Evolutionary conservation across 2,329 filamentous ascomycete genomes (phyloP).

Genomic region (Periconia macrospinosa): DNA sequence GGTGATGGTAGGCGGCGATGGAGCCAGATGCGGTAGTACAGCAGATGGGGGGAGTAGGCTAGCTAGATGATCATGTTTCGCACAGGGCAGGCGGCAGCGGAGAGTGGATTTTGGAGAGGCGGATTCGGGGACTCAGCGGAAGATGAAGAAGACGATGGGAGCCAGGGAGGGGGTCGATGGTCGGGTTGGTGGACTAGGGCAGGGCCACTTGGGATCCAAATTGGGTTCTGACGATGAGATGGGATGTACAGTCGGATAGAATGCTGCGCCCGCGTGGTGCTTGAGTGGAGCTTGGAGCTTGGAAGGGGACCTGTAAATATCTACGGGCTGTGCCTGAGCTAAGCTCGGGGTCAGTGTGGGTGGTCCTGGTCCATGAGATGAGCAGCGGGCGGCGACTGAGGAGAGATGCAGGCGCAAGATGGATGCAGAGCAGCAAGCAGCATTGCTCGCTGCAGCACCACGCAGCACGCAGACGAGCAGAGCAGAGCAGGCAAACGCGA

Average conservation of each 20-base stretch:
- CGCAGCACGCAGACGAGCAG: too few species aligned
- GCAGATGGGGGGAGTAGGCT: conserved; percentile 24
- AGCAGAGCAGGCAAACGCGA: conserved; percentile 7
- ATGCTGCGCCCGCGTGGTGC: conserved; percentile 32
- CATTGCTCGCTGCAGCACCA: too few species aligned
- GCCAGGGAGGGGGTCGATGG: conserved; percentile 26
- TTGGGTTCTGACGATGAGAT: conserved; percentile 29
- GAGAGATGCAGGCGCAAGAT: too few species aligned
- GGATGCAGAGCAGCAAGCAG: too few species aligned
- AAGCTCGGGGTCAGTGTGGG: conserved; percentile 25
- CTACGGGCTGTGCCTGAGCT: conserved; percentile 43
- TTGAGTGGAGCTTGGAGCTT: conserved; percentile 17
- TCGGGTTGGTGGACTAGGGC: too few species aligned
- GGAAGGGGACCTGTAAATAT: conserved; percentile 38
- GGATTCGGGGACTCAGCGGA: conserved; percentile 27
- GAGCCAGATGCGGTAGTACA: conserved; percentile 36
- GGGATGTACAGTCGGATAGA: conserved; percentile 20
- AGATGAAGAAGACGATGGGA: conserved; percentile 31
- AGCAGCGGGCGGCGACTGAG: too few species aligned
- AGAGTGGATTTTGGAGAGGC: conserved; percentile 30
- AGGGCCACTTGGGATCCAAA: conserved; percentile 35
- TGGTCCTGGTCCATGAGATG: background rate
- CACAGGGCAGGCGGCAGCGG: conserved; percentile 14
- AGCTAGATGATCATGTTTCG: conserved; percentile 36
- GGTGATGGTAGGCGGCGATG: conserved; percentile 23